Evolutionary conservation across 805 yeast genomes (phyloP), one percentile per base, ranked within the genome.

Genomic region (Starmerella etchellsii): DNA sequence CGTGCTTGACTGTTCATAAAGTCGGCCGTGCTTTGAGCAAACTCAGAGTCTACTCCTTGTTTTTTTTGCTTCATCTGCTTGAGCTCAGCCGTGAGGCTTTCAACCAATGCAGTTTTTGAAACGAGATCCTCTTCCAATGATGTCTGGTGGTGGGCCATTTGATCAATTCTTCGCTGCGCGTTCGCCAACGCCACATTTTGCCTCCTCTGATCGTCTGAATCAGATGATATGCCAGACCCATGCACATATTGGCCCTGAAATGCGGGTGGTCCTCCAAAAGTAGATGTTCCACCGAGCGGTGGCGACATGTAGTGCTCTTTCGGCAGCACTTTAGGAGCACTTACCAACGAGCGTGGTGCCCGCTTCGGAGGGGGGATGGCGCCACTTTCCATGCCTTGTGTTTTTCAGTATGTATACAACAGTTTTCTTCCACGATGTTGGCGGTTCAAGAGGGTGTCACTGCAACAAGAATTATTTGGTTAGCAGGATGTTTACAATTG

Each of bases 91-190:
- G 43, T 35, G 21, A 55, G 42, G 14, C 27, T 31, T 22, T 34
- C 51, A 3, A 55, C 46, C 24, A 30, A 33, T 11, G 43, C 43
- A 38, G 54, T 49, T 6, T 50, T 38, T 18, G 49, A 42, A 23
- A 43, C 49, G 16, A 58, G 36, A 30, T 57, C 59, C 32, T 53
- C 51, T 35, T 57, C 63, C 21, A 56, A 51, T 34, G 47, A 47
- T 22, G 27, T n/a, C 21, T 36, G 44, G n/a, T 35, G 41, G 16
- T 11, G 28, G 33, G 34, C 7, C 15, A 39, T 14, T 16, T 40
- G 40, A 28, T 37, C 36, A 20, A 23, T 10, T 20, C 30, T 33
- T 5, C 5, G 14, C 8, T 19, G n/a, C 30, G 35, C 38, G 16
- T 44, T 46, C 23, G 19, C 34, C 21, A 41, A 22, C 2, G 37